Percentiles rank a stretch among this genome's conserved stretches.
These are phyloP conservation scores for Amaranthus palmeri DNA, from an alignment of 148 eudicot species.

Conservation along the genomic window DNA sequence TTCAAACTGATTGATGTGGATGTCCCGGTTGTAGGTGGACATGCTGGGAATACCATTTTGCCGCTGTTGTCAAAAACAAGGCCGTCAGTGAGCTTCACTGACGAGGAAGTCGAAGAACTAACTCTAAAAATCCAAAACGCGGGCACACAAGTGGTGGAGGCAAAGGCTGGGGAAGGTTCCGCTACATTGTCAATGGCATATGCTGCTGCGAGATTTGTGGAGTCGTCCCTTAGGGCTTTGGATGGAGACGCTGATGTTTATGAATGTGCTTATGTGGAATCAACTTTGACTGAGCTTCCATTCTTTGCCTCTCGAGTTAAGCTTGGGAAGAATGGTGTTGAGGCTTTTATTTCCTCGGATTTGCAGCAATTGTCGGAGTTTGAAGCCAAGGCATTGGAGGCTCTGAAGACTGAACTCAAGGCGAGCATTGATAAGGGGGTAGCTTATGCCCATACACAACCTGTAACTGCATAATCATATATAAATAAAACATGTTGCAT, in stretches of 20 bases:
- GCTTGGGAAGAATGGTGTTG: slow-evolving; percentile 72
- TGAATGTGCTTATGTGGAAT: slow-evolving; percentile 61
- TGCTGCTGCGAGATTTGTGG: slow-evolving; percentile 85
- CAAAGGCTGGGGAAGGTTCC: slow-evolving; percentile 82
- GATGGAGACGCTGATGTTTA: slow-evolving; percentile 78
- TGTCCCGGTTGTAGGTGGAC: slow-evolving; percentile 81
- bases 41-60: slow-evolving; percentile 79
- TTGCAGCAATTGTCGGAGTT: slow-evolving; percentile 59
- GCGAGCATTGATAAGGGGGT: slow-evolving; percentile 15
- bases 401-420: slow-evolving; percentile 51
- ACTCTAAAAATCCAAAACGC: slow-evolving; percentile 79
- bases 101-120: slow-evolving; percentile 57
- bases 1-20: slow-evolving; percentile 73
- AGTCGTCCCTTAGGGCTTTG: slow-evolving; percentile 76
- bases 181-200: slow-evolving; percentile 91
- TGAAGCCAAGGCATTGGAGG: slow-evolving; percentile 64
- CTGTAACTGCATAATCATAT: slow-evolving; percentile 6
- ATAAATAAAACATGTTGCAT: not conserved
- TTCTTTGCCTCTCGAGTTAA: slow-evolving; percentile 79
- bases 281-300: slow-evolving; percentile 68
- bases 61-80: slow-evolving; percentile 70
- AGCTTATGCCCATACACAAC: slow-evolving; percentile 12
- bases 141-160: slow-evolving; percentile 86
- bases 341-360: slow-evolving; percentile 56
- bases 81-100: slow-evolving; percentile 55